Conservation (phyloP, 2,329 filamentous ascomycete species). For the Diaporthe vexans region DNA sequence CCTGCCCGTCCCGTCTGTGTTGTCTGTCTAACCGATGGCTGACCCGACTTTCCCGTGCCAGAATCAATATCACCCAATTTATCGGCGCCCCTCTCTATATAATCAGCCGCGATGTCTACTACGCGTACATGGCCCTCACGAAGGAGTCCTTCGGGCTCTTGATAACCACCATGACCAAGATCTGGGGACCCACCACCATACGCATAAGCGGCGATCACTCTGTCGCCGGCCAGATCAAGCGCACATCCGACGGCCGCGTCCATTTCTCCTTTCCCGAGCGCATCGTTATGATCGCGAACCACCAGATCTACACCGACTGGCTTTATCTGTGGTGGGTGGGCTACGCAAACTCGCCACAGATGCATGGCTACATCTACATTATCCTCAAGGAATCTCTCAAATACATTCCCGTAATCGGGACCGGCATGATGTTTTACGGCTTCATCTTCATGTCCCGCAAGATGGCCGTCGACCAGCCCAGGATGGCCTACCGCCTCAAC, state of each 20-base stretch:
- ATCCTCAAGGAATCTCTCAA: conserved; percentile 91
- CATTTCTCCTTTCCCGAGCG: conserved; percentile 86
- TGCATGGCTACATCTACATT: conserved; percentile 91
- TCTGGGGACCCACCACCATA: conserved; percentile 88
- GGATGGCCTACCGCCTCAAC: conserved; percentile 80
- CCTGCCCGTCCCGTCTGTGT: not conserved
- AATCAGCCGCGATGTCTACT: conserved; percentile 82
- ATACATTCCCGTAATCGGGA: conserved; percentile 83
- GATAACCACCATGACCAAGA: conserved; percentile 84
- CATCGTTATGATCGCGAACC: conserved; percentile 87
- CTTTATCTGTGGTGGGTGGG: conserved; percentile 93
- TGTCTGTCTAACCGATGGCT: conserved; percentile 12
- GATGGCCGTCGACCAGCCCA: conserved; percentile 83
- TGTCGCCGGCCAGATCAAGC: conserved; percentile 80
- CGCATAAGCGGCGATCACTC: conserved; percentile 87
- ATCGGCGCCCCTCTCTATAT: conserved; percentile 83
- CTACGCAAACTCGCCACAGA: conserved; percentile 81
- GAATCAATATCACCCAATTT: conserved; percentile 79
- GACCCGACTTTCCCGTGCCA: conserved; percentile 48
- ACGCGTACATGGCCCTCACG: conserved; percentile 88
- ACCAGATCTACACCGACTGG: conserved; percentile 95
- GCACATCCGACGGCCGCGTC: conserved; percentile 79
- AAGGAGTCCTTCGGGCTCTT: conserved; percentile 87
- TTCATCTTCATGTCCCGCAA: conserved; percentile 95
- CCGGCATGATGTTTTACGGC: conserved; percentile 86